Evolutionary conservation across 1,284 basidiomycete species (phyloP).

Genomic region (Athelia psychrophila): DNA sequence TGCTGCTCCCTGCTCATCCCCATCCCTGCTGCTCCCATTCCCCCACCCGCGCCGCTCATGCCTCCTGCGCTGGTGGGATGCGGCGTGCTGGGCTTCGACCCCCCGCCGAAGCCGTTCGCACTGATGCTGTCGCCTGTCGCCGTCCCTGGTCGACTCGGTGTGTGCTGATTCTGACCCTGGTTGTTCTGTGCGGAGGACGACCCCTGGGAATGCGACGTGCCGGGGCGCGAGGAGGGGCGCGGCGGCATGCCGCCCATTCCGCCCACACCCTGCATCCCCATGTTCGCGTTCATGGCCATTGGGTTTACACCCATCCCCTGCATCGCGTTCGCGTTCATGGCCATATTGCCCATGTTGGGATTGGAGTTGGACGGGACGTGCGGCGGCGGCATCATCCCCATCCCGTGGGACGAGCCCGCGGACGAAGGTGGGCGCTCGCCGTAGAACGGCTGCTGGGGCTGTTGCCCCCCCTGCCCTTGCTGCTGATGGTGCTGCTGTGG

Average conservation of each 20-base stretch:
- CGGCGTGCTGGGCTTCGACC: constrained; percentile 4
- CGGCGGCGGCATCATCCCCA: constrained; percentile 8
- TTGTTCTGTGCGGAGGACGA: constrained; percentile 19
- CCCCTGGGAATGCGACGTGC: constrained; percentile 30
- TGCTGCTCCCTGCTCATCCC: neutral
- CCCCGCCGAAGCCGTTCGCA: constrained; percentile 7
- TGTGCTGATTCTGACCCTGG: constrained; percentile 15
- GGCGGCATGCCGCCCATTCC: constrained; percentile 10
- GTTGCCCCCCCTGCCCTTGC: constrained; percentile 2
- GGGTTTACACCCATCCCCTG: constrained; percentile 8
- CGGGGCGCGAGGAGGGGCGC: constrained; percentile 24
- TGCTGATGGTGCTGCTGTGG: constrained; percentile 14
- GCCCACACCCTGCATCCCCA: constrained; percentile 6
- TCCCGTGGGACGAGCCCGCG: constrained; percentile 3
- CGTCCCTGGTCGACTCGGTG: too few relatives aligned
- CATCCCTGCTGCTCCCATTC: constrained; percentile 10
- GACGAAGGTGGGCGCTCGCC: constrained; percentile 5
- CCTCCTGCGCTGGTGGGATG: constrained; percentile 5
- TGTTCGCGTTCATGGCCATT: constrained; percentile 14
- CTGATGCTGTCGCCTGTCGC: too few relatives aligned
- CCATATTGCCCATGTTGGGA: constrained; percentile 2
- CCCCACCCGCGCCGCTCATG: constrained; percentile 11
- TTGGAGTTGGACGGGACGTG: constrained; percentile 6
- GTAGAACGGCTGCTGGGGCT: constrained; percentile 19
- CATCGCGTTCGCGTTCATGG: constrained; percentile 9